Conservation (phyloP, 2,329 filamentous ascomycete species). For the Diplocarpon rosae region DNA sequence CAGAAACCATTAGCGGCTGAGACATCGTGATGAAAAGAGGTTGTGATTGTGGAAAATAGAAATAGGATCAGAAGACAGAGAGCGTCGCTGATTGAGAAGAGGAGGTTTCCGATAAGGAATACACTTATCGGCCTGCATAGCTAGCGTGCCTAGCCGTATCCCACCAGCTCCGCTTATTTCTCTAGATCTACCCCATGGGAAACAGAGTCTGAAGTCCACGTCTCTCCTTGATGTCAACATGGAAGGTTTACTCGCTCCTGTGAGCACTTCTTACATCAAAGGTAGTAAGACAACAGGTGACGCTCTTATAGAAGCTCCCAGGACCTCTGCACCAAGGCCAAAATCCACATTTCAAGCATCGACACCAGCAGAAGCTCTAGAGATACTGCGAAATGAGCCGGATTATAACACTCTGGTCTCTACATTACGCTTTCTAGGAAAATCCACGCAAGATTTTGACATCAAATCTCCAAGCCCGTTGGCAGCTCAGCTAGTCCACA, state of each 20-base stretch:
- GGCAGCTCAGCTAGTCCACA: conserved; percentile 63
- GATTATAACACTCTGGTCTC: conserved; percentile 44
- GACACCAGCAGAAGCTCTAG: conserved; percentile 39
- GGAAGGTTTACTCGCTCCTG: conserved; percentile 37
- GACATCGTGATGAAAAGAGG: conserved; percentile 14
- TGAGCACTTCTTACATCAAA: conserved; percentile 30
- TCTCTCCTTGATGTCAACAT: conserved; percentile 28
- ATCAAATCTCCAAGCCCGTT: conserved; percentile 53
- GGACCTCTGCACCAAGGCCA: conserved; percentile 1
- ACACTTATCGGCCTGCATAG: conserved; percentile 16
- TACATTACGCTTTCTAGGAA: conserved; percentile 41
- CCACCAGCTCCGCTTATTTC: neutral
- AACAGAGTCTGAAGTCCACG: neutral
- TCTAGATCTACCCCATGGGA: neutral
- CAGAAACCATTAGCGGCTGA: conserved; percentile 20
- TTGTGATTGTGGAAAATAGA: neutral
- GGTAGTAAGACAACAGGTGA: conserved; percentile 11
- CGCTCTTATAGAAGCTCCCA: conserved; percentile 14
- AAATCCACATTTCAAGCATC: conserved; percentile 13
- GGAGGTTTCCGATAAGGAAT: conserved; percentile 10
- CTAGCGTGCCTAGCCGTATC: conserved; percentile 1
- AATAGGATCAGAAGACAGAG: neutral
- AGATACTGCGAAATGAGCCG: conserved; percentile 50
- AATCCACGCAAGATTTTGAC: conserved; percentile 34
- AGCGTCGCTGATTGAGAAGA: neutral